Percentiles rank a stretch among this genome's conserved stretches.
phyloP scores from a whole-genome alignment of 352 stramenopile species.

The Phytophthora sansomeana region DNA sequence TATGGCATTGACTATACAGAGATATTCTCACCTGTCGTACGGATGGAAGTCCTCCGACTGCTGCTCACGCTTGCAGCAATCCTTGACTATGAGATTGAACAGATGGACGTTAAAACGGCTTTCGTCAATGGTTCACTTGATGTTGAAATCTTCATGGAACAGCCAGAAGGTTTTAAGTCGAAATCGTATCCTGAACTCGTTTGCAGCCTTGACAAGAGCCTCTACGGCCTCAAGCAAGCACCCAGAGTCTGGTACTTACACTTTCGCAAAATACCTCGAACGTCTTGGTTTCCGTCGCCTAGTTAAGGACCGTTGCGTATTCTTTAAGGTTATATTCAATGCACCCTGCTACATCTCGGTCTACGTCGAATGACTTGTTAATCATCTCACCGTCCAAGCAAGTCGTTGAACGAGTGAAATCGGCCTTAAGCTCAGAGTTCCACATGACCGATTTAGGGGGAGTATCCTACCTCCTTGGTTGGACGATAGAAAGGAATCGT shows the following conservation, averaged over 20 bases:
- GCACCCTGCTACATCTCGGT: conserved; percentile 10
- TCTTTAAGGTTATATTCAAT: conserved; percentile 18
- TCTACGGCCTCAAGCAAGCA: too few relatives aligned
- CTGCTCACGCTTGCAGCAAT: too few relatives aligned
- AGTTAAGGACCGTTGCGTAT: conserved; percentile 7
- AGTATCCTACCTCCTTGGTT: conserved; percentile 12
- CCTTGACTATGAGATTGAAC: too few relatives aligned
- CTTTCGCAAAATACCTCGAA: too few relatives aligned
- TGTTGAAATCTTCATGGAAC: conserved; percentile 13
- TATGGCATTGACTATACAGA: too few relatives aligned
- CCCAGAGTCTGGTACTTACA: too few relatives aligned
- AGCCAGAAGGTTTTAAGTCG: conserved; percentile 5
- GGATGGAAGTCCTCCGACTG: too few relatives aligned
- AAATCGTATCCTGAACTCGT: neutral
- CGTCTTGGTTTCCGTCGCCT: too few relatives aligned
- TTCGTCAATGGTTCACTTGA: conserved; percentile 6
- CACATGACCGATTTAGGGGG: conserved; percentile 24
- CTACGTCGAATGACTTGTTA: conserved; percentile 11
- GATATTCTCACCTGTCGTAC: too few relatives aligned
- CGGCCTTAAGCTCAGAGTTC: conserved; percentile 1
- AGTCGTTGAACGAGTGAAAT: conserved; percentile 12
- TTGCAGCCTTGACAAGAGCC: conserved; percentile 6
- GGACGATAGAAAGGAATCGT: conserved; percentile 5
- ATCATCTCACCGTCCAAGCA: conserved; percentile 4
- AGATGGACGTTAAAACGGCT: conserved; percentile 14